A percentile compares a stretch with the other conserved stretches of the same genome.
Evolutionary conservation across 73 alveolate species (phyloP).

Genomic region (Paramecium tetraurelia): DNA sequence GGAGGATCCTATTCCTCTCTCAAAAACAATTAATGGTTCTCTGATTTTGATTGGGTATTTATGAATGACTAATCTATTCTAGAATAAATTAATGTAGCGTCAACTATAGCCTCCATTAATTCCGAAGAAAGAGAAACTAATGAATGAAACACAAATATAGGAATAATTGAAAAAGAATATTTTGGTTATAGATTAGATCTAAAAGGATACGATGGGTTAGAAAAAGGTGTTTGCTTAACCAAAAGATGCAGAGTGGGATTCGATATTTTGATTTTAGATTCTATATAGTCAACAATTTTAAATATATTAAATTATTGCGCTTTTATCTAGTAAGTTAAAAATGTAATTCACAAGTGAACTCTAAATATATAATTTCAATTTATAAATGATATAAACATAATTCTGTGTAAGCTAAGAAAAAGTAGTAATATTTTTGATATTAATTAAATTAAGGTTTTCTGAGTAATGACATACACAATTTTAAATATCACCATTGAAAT

Average conservation of each 20-base stretch:
- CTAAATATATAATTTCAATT: too few relatives aligned
- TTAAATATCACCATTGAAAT: not conserved
- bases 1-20: constrained; percentile 62
- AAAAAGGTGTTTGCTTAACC: constrained; percentile 28
- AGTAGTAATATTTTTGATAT: too few relatives aligned
- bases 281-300: not conserved
- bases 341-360: not conserved
- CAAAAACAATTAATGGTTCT: constrained; percentile 47
- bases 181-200: not conserved
- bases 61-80: not conserved
- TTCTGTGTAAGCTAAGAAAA: too few relatives aligned
- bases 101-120: not conserved
- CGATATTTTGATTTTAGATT: not conserved
- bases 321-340: not conserved
- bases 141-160: not conserved
- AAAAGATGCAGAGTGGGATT: constrained; percentile 49
- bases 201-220: constrained; percentile 1
- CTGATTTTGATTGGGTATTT: constrained; percentile 44
- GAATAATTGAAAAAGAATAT: not conserved
- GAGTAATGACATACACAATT: too few relatives aligned
- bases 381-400: too few relatives aligned
- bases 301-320: not conserved
- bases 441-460: too few relatives aligned
- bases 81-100: not conserved
- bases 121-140: not conserved